Evolutionary conservation across 495 filamentous ascomycete species (phyloP), one percentile per base, ranked within the genome.

Genomic region (Cercophora scortea): DNA sequence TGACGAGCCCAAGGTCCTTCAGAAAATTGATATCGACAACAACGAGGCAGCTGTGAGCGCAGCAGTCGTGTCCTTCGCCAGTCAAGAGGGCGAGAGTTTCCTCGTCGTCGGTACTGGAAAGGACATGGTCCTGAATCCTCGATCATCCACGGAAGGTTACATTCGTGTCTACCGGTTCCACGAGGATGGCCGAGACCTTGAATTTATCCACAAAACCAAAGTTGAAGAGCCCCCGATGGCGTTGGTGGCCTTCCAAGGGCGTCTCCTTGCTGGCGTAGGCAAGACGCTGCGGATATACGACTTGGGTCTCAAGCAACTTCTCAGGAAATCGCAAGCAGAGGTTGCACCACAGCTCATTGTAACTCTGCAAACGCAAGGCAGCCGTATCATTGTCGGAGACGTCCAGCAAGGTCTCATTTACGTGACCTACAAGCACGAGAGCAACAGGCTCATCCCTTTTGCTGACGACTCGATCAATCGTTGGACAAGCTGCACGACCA

Each of bases 121-220:
- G 66, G 87, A 97, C 57, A 85, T 95, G 78, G 73, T 81, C 15
- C 77, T 88, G 53, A 84, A 75, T 53, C 90, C 90, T 6, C 83
- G 86, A 36, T 84, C 82, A 1, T 87, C 79, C 52, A 82, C 76
- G 15, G 81, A 83, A 47, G 92, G 90, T 5, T 95, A 84, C 60
- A 88, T 99, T 33, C 89, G 96, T 58, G 86, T 97, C 45, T 99
- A 96, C 69, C 83, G 90, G 36, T 91, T 97, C 73, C 80, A 87
- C 25, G 85, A 91, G 33, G 82, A 91, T 57, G 94, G 94, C 43
- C 81, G 80, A 54, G 82, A 86, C 50, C 77, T 99, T 19, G 90
- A 96, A 60, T 92, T 96, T 54, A 91, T 95, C 53, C 94, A 97
- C 71, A 96, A 96, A 68, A 97, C 94, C 7, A 87, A 86, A 59